phyloP scores from a whole-genome alignment of 306 rosid genomes.

The Dalbergia cultrata region DNA sequence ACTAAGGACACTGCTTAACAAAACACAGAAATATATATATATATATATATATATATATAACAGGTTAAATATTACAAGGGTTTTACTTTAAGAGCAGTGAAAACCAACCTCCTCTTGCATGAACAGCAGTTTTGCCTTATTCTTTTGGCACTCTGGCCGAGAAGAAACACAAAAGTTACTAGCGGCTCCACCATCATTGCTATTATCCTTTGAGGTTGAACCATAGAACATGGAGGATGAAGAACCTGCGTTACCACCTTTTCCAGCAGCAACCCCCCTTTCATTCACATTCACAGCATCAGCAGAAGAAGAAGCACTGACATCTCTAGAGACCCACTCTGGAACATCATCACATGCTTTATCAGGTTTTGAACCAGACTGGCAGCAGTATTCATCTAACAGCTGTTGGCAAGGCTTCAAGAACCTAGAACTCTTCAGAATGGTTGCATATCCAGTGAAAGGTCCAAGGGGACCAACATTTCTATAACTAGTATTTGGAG shows the following conservation, averaged over 20 bases:
- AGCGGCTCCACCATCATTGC: constrained; percentile 58
- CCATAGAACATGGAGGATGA: constrained; percentile 59
- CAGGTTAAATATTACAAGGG: neutral
- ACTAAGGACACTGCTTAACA: no score
- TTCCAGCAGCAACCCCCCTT: constrained; percentile 42
- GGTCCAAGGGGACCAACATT: constrained; percentile 92
- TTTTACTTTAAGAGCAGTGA: constrained; percentile 2
- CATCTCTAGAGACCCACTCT: constrained; percentile 59
- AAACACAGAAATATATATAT: no score
- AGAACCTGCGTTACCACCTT: constrained; percentile 55
- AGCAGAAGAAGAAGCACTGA: constrained; percentile 48
- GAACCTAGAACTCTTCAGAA: constrained; percentile 80
- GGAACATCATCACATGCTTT: constrained; percentile 49
- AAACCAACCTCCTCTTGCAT: constrained; percentile 94
- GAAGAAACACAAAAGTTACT: constrained; percentile 60
- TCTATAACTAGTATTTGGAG: constrained; percentile 44
- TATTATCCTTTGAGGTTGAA: constrained; percentile 53
- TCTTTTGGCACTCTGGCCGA: constrained; percentile 76
- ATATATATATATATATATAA: neutral
- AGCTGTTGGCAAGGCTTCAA: constrained; percentile 77
- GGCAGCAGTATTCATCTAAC: constrained; percentile 67
- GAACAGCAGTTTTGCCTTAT: constrained; percentile 76
- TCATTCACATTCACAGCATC: constrained; percentile 48
- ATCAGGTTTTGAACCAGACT: constrained; percentile 24
- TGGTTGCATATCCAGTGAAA: constrained; percentile 89